These are phyloP conservation scores for Russula vinacea DNA, from an alignment of 768 basidiomycete genomes.

Conservation along the genomic window DNA sequence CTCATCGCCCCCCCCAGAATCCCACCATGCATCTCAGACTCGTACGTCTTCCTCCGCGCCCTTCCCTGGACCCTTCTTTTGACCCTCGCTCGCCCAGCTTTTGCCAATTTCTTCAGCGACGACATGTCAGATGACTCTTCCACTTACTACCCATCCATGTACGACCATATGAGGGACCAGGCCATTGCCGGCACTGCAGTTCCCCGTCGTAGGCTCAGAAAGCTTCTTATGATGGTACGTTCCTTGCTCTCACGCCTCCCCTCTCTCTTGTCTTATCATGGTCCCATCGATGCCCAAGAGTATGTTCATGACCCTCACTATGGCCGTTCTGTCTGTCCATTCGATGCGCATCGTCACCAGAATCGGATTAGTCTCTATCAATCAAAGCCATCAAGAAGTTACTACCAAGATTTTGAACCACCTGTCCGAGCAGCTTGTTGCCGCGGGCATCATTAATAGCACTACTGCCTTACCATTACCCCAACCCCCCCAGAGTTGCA, in stretches of 20 bases:
- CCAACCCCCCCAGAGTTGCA: constrained; percentile 20
- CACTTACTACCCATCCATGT: constrained; percentile 21
- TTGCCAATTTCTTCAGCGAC: constrained; percentile 23
- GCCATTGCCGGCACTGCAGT: constrained; percentile 3
- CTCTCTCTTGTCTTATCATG: not conserved
- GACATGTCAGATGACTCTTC: constrained; percentile 22
- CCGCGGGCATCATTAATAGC: constrained; percentile 18
- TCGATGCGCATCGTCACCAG: constrained; percentile 19
- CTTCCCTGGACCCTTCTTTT: not conserved
- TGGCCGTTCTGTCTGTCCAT: constrained; percentile 25
- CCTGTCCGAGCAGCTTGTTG: constrained; percentile 13
- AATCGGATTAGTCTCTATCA: constrained; percentile 14
- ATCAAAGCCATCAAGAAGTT: constrained; percentile 11
- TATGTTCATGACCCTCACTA: constrained; percentile 24
- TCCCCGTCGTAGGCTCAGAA: constrained; percentile 24
- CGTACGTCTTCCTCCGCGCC: not conserved
- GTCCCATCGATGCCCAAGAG: constrained; percentile 11
- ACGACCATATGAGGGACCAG: constrained; percentile 16
- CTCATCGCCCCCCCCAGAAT: not conserved
- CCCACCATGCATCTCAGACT: not conserved
- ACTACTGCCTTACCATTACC: constrained; percentile 10
- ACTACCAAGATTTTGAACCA: constrained; percentile 17
- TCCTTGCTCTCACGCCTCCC: not conserved
- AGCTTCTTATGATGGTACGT: constrained; percentile 21
- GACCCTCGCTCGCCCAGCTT: not conserved